Base-by-base conservation (phyloP, 2,329 filamentous ascomycete species). In the Penicillium capsulatum region DNA sequence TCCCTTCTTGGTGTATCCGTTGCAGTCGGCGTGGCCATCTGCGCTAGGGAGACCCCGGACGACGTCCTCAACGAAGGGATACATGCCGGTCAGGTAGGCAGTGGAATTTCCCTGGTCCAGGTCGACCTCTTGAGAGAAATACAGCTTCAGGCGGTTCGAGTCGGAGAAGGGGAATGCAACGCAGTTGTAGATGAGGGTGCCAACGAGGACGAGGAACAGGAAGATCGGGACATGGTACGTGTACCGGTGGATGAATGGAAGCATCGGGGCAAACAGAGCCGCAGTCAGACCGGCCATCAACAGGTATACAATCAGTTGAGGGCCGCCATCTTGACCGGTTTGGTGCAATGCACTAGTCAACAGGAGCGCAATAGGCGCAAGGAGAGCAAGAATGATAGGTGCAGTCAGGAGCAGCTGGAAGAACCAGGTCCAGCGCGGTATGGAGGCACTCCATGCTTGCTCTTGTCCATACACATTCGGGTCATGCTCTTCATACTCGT, bases 341-440 rank as follows among this genome's bases (percentile, higher is more conserved):
- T 95, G 90, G 42, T 82, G 74, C 14, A 89, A 72, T 2, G 86
- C 80, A 22, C 82, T 77, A 3, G 83, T 86, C 11, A 87, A 61
- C 9, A 91, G 68, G 3, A 97, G 73, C 1, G 78, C 84, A 17
- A 90, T 73, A 57, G 94, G 88, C 1, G 82, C 86, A 11, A 86
- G 67, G 14, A 97, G 63, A 44, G 92, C 82, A 31, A 95, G 71
- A 33, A 83, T 79, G 36, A 95, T 78, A 0, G 90, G 89, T 0
- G 80, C 85, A 7, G 94, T 69, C 11, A 96, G 60, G 3, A 97
- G 69, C 49, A 96, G 83, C 57, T 98, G 90, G 13, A 94, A 53
- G 29, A 92, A 65, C 92, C 92, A 98, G 13, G 85, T 81, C 84
- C 85, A 96, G 31, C 76, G 79, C 1, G 88, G 87, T 38, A 97